phyloP scores from a whole-genome alignment of 2,329 filamentous ascomycete genomes.

The Fusarium cyanostomum region DNA sequence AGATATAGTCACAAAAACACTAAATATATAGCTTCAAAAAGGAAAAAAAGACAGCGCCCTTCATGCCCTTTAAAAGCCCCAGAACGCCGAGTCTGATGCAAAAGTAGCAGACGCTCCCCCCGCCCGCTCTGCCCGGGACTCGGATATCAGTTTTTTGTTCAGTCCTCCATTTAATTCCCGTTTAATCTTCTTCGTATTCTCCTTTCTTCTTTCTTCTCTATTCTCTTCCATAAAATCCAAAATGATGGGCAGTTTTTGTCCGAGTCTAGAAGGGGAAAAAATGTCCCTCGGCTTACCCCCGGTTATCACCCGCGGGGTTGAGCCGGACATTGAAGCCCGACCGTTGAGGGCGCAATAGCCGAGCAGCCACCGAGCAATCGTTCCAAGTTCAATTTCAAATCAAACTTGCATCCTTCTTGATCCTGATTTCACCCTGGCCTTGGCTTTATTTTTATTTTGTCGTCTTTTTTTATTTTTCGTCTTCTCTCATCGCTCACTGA shows the following conservation, averaged over 20 bases:
- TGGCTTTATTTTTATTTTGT: not conserved
- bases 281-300: conserved; percentile 25
- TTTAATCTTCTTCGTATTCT: not conserved
- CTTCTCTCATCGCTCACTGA: conserved; percentile 25
- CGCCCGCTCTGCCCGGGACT: conserved; percentile 30
- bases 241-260: not conserved
- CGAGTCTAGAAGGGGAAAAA: not conserved
- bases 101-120: conserved; percentile 37
- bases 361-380: conserved; percentile 35
- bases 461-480: conserved; percentile 4
- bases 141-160: conserved; percentile 28
- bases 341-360: conserved; percentile 30
- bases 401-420: conserved; percentile 15
- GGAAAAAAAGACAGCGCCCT: conserved; percentile 40
- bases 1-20: conserved; percentile 24
- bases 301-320: conserved; percentile 28
- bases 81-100: conserved; percentile 46
- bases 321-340: conserved; percentile 31
- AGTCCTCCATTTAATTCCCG: conserved; percentile 13
- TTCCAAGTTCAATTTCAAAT: conserved; percentile 3
- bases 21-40: conserved; percentile 16
- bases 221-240: conserved; percentile 21
- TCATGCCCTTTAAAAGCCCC: conserved; percentile 44
- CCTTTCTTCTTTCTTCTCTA: conserved; percentile 12
- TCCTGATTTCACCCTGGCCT: conserved; percentile 8